phyloP scores from a whole-genome alignment of 805 yeast species.

The Groenewaldozyma tartarivorans region DNA sequence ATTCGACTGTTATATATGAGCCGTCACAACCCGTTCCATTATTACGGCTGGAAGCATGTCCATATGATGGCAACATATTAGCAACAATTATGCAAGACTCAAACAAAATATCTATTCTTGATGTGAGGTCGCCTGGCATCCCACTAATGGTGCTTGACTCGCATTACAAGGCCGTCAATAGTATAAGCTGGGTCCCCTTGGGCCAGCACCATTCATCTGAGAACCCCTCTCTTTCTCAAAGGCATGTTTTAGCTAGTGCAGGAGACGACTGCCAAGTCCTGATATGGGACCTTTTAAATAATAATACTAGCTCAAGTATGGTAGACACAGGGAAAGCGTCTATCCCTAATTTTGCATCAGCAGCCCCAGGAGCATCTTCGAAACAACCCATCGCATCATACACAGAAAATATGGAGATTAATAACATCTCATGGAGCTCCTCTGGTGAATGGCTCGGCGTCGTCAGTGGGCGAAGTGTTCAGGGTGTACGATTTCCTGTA shows the following conservation, averaged over 20 bases:
- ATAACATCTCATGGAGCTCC: constrained; percentile 64
- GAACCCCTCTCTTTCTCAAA: constrained; percentile 14
- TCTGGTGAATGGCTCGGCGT: constrained; percentile 77
- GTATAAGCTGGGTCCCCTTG: constrained; percentile 74
- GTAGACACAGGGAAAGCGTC: constrained; percentile 4
- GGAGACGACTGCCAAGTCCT: constrained; percentile 51
- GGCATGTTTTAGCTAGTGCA: constrained; percentile 64
- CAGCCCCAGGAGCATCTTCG: constrained; percentile 4
- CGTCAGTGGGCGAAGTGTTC: constrained; percentile 58
- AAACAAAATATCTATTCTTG: constrained; percentile 57
- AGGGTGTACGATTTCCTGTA: constrained; percentile 35
- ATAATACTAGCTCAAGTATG: constrained; percentile 30
- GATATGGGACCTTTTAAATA: constrained; percentile 50
- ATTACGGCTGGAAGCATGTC: constrained; percentile 66
- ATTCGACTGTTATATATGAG: constrained; percentile 90
- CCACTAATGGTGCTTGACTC: constrained; percentile 67
- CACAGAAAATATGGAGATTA: constrained; percentile 61
- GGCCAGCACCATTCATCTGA: too few relatives aligned
- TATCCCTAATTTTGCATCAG: background rate
- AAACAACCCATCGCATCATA: constrained; percentile 34
- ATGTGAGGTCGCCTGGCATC: constrained; percentile 78
- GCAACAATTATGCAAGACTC: constrained; percentile 76
- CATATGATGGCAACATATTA: constrained; percentile 68
- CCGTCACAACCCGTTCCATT: constrained; percentile 45
- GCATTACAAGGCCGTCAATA: constrained; percentile 59